Percentiles rank a stretch among this genome's conserved stretches.
Evolutionary conservation across 768 basidiomycete species (phyloP).

Genomic region (Amylocystis lapponica): DNA sequence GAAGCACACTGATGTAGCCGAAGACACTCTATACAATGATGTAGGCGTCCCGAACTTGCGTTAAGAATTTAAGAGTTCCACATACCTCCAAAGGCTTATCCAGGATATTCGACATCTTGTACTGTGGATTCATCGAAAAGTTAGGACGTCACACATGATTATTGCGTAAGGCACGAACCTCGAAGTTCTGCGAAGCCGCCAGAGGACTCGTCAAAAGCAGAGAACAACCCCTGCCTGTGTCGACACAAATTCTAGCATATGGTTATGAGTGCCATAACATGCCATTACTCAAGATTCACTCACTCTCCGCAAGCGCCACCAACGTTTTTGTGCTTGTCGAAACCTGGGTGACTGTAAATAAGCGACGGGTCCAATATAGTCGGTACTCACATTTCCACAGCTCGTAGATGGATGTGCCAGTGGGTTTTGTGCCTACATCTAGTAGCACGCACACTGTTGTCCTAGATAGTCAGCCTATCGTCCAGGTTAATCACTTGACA

Average conservation of each 20-base stretch:
- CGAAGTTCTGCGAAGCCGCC: conserved; percentile 94
- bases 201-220: conserved; percentile 69
- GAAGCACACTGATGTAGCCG: conserved; percentile 83
- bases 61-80: conserved; percentile 2
- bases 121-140: conserved; percentile 32
- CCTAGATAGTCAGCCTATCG: not conserved
- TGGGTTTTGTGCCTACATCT: conserved; percentile 95
- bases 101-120: conserved; percentile 94
- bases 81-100: conserved; percentile 90
- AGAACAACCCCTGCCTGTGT: conserved; percentile 67
- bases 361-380: not conserved
- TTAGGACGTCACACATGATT: not conserved
- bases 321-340: conserved; percentile 79
- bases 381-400: conserved; percentile 77
- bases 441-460: conserved; percentile 75
- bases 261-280: not conserved
- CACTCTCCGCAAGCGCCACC: conserved; percentile 96
- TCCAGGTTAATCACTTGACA: not conserved
- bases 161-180: conserved; percentile 34
- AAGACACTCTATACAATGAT: conserved; percentile 54
- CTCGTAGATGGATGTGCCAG: conserved; percentile 90
- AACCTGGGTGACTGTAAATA: conserved; percentile 37
- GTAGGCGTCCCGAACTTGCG: not conserved
- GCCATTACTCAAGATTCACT: not conserved
- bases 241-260: conserved; percentile 65